Evolutionary conservation across 2,329 filamentous ascomycete genomes (phyloP).

Genomic region (Verticillium tricorpus): DNA sequence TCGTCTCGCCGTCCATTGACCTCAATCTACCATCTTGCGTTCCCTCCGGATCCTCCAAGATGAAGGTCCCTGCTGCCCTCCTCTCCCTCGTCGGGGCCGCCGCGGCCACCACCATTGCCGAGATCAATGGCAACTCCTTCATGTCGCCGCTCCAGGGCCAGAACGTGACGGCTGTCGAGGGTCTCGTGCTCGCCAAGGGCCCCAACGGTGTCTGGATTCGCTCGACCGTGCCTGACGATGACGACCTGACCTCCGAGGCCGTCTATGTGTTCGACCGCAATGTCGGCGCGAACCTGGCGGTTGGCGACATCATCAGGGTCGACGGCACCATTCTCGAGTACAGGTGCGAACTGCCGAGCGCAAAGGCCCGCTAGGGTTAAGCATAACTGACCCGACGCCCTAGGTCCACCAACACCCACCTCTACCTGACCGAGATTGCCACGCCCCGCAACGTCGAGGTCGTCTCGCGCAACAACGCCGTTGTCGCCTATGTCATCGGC

Average conservation of each 20-base stretch:
- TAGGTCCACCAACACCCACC: conserved; percentile 49
- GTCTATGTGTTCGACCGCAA: conserved; percentile 59
- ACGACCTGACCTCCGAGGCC: conserved; percentile 56
- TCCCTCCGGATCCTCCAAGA: conserved; percentile 12
- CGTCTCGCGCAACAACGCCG: conserved; percentile 47
- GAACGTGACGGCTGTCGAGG: conserved; percentile 53
- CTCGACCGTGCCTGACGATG: conserved; percentile 51
- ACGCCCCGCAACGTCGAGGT: conserved; percentile 49
- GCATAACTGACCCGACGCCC: conserved; percentile 14
- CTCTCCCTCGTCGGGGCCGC: conserved; percentile 21
- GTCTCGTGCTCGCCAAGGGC: conserved; percentile 60
- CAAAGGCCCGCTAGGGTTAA: neutral
- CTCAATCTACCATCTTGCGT: conserved; percentile 1
- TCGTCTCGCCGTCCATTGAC: neutral
- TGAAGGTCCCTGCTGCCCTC: conserved; percentile 25
- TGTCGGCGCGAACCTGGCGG: conserved; percentile 45
- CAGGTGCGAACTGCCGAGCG: conserved; percentile 29
- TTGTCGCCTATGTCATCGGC: conserved; percentile 58
- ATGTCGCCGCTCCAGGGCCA: conserved; percentile 56
- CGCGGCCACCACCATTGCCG: conserved; percentile 44
- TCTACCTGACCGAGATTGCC: conserved; percentile 61
- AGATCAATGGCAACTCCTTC: conserved; percentile 64
- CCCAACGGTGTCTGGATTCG: conserved; percentile 61
- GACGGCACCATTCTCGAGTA: conserved; percentile 56
- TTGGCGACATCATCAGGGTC: conserved; percentile 60